Percentiles rank a stretch among this genome's conserved stretches.
These are phyloP conservation scores for Trichothecium sympodiale DNA, from an alignment of 2,329 filamentous ascomycete genomes.

Conservation along the genomic window DNA sequence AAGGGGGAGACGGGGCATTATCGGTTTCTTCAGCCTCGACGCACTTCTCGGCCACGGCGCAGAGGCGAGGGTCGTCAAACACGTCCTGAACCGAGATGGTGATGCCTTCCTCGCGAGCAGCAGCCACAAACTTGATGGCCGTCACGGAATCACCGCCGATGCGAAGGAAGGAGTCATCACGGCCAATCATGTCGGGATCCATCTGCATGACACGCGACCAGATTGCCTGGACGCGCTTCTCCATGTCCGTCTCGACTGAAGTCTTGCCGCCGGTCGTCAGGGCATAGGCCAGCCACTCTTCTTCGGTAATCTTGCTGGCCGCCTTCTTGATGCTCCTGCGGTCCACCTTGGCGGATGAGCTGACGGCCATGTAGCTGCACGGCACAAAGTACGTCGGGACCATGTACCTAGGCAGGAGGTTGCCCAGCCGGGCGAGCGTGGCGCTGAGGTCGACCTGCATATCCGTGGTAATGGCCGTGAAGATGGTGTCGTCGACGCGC, in stretches of 20 bases:
- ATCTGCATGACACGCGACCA: slow-evolving; percentile 5
- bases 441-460: not conserved
- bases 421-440: not conserved
- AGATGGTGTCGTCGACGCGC: not conserved
- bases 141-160: slow-evolving; percentile 9
- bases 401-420: slow-evolving; percentile 7
- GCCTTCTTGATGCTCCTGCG: not conserved
- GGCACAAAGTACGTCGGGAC: slow-evolving; percentile 7
- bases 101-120: slow-evolving; percentile 13
- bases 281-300: too few species aligned
- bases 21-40: too few species aligned
- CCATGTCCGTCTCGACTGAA: not conserved
- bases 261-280: too few species aligned
- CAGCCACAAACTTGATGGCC: slow-evolving; percentile 7
- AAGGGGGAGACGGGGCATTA: too few species aligned
- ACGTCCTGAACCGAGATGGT: slow-evolving; percentile 31
- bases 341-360: slow-evolving; percentile 6
- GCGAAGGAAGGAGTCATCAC: slow-evolving; percentile 5
- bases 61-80: slow-evolving; percentile 30
- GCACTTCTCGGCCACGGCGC: not conserved
- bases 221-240: slow-evolving; percentile 5
- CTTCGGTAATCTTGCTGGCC: too few species aligned
- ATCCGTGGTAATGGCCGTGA: not conserved
- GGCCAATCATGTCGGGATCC: slow-evolving; percentile 1
- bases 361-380: slow-evolving; percentile 5